Evolutionary conservation across 2,329 filamentous ascomycete genomes (phyloP), one percentile per base, ranked within the genome.

Genomic region (Ilyonectria destructans): DNA sequence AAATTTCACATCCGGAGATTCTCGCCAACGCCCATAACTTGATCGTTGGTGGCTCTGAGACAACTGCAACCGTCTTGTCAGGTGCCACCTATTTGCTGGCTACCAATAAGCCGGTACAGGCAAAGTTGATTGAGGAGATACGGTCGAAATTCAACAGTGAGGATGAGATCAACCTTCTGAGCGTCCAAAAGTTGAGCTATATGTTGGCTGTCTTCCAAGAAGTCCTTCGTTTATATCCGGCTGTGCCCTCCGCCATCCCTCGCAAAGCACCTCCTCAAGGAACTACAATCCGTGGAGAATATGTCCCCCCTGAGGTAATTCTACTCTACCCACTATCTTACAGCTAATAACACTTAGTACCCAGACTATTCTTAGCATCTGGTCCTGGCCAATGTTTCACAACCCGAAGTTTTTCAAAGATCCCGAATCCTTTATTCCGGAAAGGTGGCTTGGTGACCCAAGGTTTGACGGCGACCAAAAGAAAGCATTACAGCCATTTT

Each of bases 131-230:
- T 2, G 21, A 77, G 0, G 85, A 87, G 71, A 73, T 86, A 1
- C 80, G 82, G 0, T 68, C 74, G 0, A 49, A 76, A 0, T 86
- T 85, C 65, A 62, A 68, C 1, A 72, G 40, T 0, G 74, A 80
- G 26, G 76, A 79, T 0, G 81, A 85, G 6, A 85, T 87, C 52
- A 79, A 73, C 54, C 40, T 55, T 12, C 35, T 52, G 7, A 58
- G 48, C 17, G 54, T 67, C 13, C 58, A 67, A 37, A 66, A 71
- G 7, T 72, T 85, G 0, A 45, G 71, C 0, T 86, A 85, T 60
- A 77, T 85, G 72, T 68, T 78, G 7, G 84, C 84, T 3, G 78
- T 78, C 26, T 69, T 86, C 2, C 74, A 85, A 2, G 85, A 87
- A 71, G 74, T 77, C 1, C 68, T 86, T n/a, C 80, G 85, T 0